Percentiles rank a stretch among this genome's conserved stretches.
Conservation (phyloP, 2,329 filamentous ascomycete species). For the Pezicula carpinea region DNA sequence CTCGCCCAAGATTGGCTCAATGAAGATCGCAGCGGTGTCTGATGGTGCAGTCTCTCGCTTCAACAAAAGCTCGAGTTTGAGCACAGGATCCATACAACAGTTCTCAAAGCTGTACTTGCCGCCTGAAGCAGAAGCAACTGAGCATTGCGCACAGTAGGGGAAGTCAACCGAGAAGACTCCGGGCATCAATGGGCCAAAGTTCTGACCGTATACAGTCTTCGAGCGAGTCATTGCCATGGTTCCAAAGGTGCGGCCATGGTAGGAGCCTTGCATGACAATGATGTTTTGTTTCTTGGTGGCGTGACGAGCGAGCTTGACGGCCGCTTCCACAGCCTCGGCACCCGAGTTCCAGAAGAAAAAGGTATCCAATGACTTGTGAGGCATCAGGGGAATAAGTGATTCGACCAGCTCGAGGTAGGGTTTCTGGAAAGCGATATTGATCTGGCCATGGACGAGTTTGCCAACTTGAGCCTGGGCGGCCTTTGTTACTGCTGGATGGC, state of each 20-base stretch:
- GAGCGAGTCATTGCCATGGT: slow-evolving; percentile 38
- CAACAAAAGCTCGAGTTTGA: slow-evolving; percentile 48
- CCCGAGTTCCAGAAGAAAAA: slow-evolving; percentile 95
- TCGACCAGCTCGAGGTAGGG: slow-evolving; percentile 67
- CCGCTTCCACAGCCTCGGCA: slow-evolving; percentile 89
- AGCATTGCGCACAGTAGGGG: slow-evolving; percentile 34
- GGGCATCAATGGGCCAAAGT: slow-evolving; percentile 32
- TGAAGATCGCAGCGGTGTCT: slow-evolving; percentile 82
- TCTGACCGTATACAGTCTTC: slow-evolving; percentile 32
- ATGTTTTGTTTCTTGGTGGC: slow-evolving; percentile 13
- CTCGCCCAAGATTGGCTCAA: slow-evolving; percentile 93
- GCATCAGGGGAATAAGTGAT: slow-evolving; percentile 78
- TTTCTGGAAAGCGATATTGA: slow-evolving; percentile 36
- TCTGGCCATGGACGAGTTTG: slow-evolving; percentile 34
- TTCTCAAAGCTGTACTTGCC: slow-evolving; percentile 30
- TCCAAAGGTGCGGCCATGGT: slow-evolving; percentile 88
- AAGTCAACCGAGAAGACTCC: slow-evolving; percentile 33
- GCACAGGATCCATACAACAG: slow-evolving; percentile 34
- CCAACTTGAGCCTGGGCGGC: slow-evolving; percentile 30
- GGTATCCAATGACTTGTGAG: slow-evolving; percentile 86
- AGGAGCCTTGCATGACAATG: slow-evolving; percentile 91
- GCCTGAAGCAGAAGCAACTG: slow-evolving; percentile 23
- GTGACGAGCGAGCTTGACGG: slow-evolving; percentile 86
- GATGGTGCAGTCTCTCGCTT: slow-evolving; percentile 54
- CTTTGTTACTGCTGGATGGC: slow-evolving; percentile 57